Conservation (phyloP, 805 yeast genomes). For the Ogataea sp. region DNA sequence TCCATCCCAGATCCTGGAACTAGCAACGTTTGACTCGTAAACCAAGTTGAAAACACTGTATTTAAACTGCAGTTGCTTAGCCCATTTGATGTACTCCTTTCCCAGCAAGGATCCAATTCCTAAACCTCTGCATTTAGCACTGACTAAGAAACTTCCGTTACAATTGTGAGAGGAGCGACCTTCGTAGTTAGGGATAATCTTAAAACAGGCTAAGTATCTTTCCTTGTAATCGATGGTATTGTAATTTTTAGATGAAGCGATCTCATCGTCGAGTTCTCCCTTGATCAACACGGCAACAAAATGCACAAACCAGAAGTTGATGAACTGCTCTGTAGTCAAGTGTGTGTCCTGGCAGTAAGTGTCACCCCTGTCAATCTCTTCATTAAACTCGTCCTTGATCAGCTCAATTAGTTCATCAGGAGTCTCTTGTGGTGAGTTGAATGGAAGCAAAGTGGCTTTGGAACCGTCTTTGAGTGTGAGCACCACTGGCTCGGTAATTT, state of each 20-base stretch:
- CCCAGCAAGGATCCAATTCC: conserved; percentile 65
- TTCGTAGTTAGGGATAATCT: conserved; percentile 77
- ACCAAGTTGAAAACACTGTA: conserved; percentile 86
- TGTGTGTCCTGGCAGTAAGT: conserved; percentile 60
- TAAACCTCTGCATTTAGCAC: conserved; percentile 47
- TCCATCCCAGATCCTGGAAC: conserved; percentile 71
- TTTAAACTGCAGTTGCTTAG: conserved; percentile 69
- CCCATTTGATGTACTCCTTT: conserved; percentile 55
- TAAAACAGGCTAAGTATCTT: conserved; percentile 61
- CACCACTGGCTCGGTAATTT: conserved; percentile 6
- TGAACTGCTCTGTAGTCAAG: conserved; percentile 37
- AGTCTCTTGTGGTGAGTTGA: conserved; percentile 37
- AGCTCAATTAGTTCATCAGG: conserved; percentile 42
- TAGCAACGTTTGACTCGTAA: conserved; percentile 71
- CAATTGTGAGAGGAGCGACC: conserved; percentile 85
- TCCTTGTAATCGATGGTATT: conserved; percentile 34
- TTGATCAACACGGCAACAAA: conserved; percentile 58
- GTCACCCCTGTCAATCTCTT: conserved; percentile 60
- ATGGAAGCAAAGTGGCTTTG: conserved; percentile 49
- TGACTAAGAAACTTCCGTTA: conserved; percentile 81
- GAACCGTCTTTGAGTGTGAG: conserved; percentile 19
- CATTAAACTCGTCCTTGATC: conserved; percentile 47
- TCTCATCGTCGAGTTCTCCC: conserved; percentile 24
- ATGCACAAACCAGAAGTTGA: conserved; percentile 57
- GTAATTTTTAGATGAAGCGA: not conserved